Base-by-base conservation (phyloP, 768 basidiomycete species). In the Tylopilus felleus region DNA sequence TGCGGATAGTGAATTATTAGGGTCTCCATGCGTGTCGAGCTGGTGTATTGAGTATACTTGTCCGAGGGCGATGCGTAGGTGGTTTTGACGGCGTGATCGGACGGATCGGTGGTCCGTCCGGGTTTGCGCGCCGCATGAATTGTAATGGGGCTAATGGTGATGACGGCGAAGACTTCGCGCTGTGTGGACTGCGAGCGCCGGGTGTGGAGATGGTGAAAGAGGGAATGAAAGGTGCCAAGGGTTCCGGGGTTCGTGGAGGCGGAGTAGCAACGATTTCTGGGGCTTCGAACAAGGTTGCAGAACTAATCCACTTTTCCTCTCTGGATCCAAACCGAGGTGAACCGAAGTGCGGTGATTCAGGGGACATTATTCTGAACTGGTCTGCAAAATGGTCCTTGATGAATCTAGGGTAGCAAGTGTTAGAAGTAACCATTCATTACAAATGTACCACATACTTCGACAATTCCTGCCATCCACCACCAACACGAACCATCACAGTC, bases 401-500 rank as follows among this genome's bases (percentile, higher is more conserved):
- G 72, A 95, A 95, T 65, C 92, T 94, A 57, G 51, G 41, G 60
- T 49, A 62, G 41, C 10, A 45, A 42, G 19, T 23, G 19, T 42
- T 13, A 41, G 31, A 21, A 12, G 21, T 2, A 57, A 25, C 33
- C 23, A 44, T 43, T 44, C 31, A 45, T 46, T 21, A 47, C 46
- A 13, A 21, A 9, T 38, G 28, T 8, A n/a, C 13, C 23, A 76
- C 86, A 43, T 68, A 95, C 93, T 85, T 93, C 19, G 91, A 92
- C 49, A 98, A 72, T 69, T 96, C 93, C 51, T 83, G 75, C 94
- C 94, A 98, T 17, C 95, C 95, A 33, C 95, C 95, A 25, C 94
- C 94, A 14, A 97, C 92, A 55, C 94, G 83, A 41, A 98, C 94
- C 94, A 97, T 97, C 58, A 96, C 93, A 0, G 90, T 93, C 63